Evolutionary conservation across 2,329 filamentous ascomycete genomes (phyloP).

Genomic region (Pseudogymnoascus sp.): DNA sequence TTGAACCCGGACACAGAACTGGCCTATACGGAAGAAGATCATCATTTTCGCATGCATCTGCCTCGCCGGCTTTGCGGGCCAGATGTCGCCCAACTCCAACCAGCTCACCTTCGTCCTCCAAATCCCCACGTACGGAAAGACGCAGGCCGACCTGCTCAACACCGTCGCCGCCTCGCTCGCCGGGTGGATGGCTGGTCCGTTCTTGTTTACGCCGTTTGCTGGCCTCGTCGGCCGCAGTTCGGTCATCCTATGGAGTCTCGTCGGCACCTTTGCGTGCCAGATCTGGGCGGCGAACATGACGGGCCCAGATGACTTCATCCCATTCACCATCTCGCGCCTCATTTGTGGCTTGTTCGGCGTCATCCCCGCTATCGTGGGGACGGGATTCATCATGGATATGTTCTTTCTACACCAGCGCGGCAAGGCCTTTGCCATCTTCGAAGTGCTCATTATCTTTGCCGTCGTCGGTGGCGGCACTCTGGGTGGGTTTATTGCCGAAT

Average conservation of each 20-base stretch:
- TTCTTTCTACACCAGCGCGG: slow-evolving; percentile 36
- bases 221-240: slow-evolving; percentile 16
- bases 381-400: slow-evolving; percentile 32
- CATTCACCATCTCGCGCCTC: slow-evolving; percentile 29
- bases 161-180: slow-evolving; percentile 14
- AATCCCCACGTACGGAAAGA: not conserved
- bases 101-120: slow-evolving; percentile 7
- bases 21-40: slow-evolving; percentile 5
- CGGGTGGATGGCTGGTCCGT: slow-evolving; percentile 18
- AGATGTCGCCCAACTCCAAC: slow-evolving; percentile 6
- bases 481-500: slow-evolving; percentile 31
- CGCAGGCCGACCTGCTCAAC: not conserved
- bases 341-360: slow-evolving; percentile 32
- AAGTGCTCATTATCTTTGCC: slow-evolving; percentile 29
- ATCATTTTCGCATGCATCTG: slow-evolving; percentile 1
- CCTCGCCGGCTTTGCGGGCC: slow-evolving; percentile 2
- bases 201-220: slow-evolving; percentile 18
- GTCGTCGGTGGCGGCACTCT: slow-evolving; percentile 28
- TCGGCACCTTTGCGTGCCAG: slow-evolving; percentile 14
- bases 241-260: slow-evolving; percentile 20
- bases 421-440: slow-evolving; percentile 29
- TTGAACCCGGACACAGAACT: not conserved
- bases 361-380: slow-evolving; percentile 30
- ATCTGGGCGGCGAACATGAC: slow-evolving; percentile 25
- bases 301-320: slow-evolving; percentile 25